Conservation (phyloP, 2,329 filamentous ascomycete genomes). For the Trichophyton rubrum region DNA sequence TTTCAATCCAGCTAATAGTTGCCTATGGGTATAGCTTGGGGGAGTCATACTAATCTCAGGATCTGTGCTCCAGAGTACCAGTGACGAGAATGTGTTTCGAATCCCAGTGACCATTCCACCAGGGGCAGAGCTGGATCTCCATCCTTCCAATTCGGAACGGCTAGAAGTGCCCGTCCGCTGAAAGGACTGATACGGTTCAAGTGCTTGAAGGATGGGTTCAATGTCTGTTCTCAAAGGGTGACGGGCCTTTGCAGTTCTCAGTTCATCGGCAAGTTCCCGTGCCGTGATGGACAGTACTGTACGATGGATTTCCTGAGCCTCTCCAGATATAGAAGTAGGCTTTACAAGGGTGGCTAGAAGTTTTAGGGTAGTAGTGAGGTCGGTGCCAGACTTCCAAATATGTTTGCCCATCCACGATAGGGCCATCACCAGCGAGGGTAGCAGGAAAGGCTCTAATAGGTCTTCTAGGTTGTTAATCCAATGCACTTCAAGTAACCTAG, state of each 20-base stretch:
- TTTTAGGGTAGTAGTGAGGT: slow-evolving; percentile 42
- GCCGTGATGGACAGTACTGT: slow-evolving; percentile 47
- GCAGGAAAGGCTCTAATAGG: slow-evolving; percentile 49
- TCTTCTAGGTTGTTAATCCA: slow-evolving; percentile 27
- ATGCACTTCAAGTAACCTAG: neutral
- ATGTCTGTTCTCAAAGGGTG: slow-evolving; percentile 41
- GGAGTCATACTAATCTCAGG: slow-evolving; percentile 41
- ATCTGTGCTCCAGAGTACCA: slow-evolving; percentile 42
- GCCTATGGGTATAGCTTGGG: slow-evolving; percentile 44
- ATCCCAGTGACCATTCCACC: slow-evolving; percentile 37
- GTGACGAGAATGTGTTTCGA: slow-evolving; percentile 38
- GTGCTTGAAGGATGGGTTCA: slow-evolving; percentile 39
- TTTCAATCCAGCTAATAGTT: slow-evolving; percentile 34
- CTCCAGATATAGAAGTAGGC: slow-evolving; percentile 45
- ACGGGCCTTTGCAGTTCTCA: slow-evolving; percentile 39
- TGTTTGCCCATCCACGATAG: slow-evolving; percentile 48
- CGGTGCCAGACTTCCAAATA: slow-evolving; percentile 38
- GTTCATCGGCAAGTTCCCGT: slow-evolving; percentile 38
- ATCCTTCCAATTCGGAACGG: slow-evolving; percentile 40
- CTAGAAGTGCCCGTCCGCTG: slow-evolving; percentile 36
- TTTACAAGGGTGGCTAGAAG: slow-evolving; percentile 46
- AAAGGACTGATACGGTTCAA: slow-evolving; percentile 41
- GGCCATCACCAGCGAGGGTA: slow-evolving; percentile 49
- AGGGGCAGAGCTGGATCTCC: slow-evolving; percentile 36
- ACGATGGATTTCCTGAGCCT: slow-evolving; percentile 48